These are phyloP conservation scores for Mariannaea sp. DNA, from an alignment of 2,329 filamentous ascomycete species.

Conservation along the genomic window DNA sequence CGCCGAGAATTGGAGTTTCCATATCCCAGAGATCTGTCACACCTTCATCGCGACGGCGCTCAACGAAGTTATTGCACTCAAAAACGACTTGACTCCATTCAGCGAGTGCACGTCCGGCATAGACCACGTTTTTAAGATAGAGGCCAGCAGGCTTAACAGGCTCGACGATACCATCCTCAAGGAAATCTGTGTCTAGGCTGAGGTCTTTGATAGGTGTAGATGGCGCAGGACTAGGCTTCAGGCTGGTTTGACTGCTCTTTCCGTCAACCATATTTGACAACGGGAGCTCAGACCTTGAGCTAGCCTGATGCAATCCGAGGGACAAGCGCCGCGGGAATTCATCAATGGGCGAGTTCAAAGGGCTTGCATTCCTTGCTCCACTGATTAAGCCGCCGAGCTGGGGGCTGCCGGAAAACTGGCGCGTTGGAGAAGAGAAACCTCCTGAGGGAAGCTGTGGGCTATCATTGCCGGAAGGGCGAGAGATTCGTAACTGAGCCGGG, in stretches of 20 bases:
- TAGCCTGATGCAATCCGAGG: constrained; percentile 23
- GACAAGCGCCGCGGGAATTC: constrained; percentile 33
- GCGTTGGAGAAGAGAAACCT: constrained; percentile 50
- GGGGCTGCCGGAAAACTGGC: constrained; percentile 53
- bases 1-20: constrained; percentile 56
- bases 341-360: constrained; percentile 42
- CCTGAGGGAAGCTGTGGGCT: constrained; percentile 46
- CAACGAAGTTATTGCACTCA: constrained; percentile 82
- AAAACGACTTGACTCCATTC: constrained; percentile 78
- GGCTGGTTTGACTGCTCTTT: constrained; percentile 10
- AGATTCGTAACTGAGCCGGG: constrained; percentile 69
- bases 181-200: constrained; percentile 31
- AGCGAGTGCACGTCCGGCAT: constrained; percentile 74
- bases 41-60: constrained; percentile 75
- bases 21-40: constrained; percentile 68
- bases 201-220: constrained; percentile 23
- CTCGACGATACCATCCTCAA: constrained; percentile 42
- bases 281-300: constrained; percentile 27
- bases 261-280: constrained; percentile 28
- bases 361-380: constrained; percentile 56
- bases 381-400: constrained; percentile 52
- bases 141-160: constrained; percentile 53
- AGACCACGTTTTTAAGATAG: constrained; percentile 56
- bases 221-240: constrained; percentile 17
- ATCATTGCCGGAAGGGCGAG: constrained; percentile 45